phyloP scores from a whole-genome alignment of 192 early-diverging fungal genomes.

The Rhizophagus prolifer region DNA sequence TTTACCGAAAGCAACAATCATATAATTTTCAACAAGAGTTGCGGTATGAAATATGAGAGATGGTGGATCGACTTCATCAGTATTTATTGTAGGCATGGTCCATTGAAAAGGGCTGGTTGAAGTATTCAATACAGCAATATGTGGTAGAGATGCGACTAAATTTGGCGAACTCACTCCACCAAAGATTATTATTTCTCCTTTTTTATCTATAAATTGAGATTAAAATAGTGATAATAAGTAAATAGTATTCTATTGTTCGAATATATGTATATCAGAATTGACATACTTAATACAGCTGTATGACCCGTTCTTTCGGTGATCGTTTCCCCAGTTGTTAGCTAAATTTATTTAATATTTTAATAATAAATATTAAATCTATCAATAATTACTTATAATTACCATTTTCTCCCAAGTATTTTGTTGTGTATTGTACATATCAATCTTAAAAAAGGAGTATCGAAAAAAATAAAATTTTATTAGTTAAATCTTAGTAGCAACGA shows the following conservation, averaged over 20 bases:
- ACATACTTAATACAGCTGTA: background rate
- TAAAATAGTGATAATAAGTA: background rate
- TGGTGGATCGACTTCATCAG: background rate
- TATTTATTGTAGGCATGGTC: background rate
- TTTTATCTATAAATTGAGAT: background rate
- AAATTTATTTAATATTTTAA: background rate
- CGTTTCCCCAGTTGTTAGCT: background rate
- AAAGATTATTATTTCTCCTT: conserved; percentile 1
- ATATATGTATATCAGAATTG: background rate
- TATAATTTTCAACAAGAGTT: background rate
- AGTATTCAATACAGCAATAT: background rate
- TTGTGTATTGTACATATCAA: background rate
- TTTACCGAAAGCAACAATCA: conserved; percentile 3
- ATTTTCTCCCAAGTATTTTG: background rate
- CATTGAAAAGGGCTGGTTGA: background rate
- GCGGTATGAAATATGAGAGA: background rate
- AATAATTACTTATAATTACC: background rate
- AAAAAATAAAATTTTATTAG: background rate
- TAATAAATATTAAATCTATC: background rate
- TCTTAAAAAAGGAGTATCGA: background rate
- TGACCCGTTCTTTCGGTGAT: background rate
- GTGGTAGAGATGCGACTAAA: background rate
- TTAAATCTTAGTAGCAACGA: too few relatives aligned
- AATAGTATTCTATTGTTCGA: background rate
- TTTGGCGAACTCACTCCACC: background rate